Base-by-base conservation (phyloP, 2,329 filamentous ascomycete genomes). In the Exophiala aquamarina region DNA sequence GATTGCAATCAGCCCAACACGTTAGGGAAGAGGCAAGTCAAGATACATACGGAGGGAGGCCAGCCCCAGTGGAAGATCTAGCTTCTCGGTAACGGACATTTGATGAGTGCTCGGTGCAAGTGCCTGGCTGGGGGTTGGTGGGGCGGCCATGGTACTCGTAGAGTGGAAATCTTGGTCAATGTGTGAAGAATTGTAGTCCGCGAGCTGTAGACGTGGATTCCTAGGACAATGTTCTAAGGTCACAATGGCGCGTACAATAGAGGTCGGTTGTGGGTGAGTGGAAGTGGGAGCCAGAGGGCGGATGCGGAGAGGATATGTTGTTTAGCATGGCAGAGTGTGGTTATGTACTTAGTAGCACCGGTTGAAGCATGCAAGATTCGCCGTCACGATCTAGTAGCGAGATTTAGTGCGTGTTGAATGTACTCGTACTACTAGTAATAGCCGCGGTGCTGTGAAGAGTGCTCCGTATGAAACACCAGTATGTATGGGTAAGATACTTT, bases 51-150 rank as follows among this genome's bases (percentile, higher is more conserved):
- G 14, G 15, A 51, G 29, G 4, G 50, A 50, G 11, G 52, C 34
- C 13, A 52, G 28, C 11, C 36, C 54, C 7, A 51, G 51, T 34
- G 50, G 14, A 6, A 57, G 20, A 35, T 54, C 54, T 18, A 55
- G 21, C 29, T 55, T 57, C 20, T 55, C 54, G 17, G 48, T 28
- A 9, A 50, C 23, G n/a, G 54, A 51, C 11, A 45, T 21, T 32
- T 52, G 49, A 28, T 49, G 39, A 10, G 38, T 38, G 9, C 20
- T 21, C 3, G 42, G 35, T 3, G 19, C 35, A 18, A 38, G 15
- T n/a, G 21, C 34, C 34, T 45, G 42, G 11, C 20, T 34, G 11
- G 42, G 42, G 13, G 45, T 43, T 20, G 45, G 23, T 32, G 45
- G 48, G 9, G 32, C 14, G 18, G 47, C 21, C 41, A 48, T 52